Base-by-base conservation (phyloP, 495 filamentous ascomycete species). In the Penicillium bialowiezense region DNA sequence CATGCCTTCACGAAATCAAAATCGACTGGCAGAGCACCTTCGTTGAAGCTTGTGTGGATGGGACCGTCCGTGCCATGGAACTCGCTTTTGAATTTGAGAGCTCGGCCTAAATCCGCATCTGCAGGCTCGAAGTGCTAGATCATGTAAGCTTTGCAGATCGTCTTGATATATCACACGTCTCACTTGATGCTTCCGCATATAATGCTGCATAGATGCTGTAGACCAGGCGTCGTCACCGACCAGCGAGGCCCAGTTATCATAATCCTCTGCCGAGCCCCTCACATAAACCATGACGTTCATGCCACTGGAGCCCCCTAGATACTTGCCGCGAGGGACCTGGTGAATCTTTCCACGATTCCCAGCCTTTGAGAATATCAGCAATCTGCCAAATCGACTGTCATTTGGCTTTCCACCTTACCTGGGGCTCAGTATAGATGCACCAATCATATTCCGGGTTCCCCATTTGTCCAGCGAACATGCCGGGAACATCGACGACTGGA, bases 391-490 rank as follows among this genome's bases (percentile, higher is more conserved):
- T 7, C 4, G 9, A 28, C 24, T 28, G 4, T 9, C 5, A 28
- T 9, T 5, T 28, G 24, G 9, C 9, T 28, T 9, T 28, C 24
- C 4, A 28, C 24, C 24, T 28, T 29, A 78, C 73, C 65, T 84
- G 80, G 4, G 80, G 80, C 10, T 65, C 60, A 1, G 77, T 78
- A 17, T 62, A 65, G 43, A 79, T 70, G 28, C 74, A 74, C 82
- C 81, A 86, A 52, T 82, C 81, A 55, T 78, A 81, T 18, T 79
- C 71, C 0, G 72, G 64, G 38, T 80, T 72, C 26, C 69, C 73
- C 42, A 75, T 71, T 23, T 72, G 61, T 5, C 60, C 69, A 1
- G 60, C 52, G 21, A 76, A 71, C 1, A 69, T 57, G 7, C 69
- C 76, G 0, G 79, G 80, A 0, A 63, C 68, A 20, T 69, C 62